phyloP scores from a whole-genome alignment of 1,139 yeast species.

The Blastobotrys arbuscula region DNA sequence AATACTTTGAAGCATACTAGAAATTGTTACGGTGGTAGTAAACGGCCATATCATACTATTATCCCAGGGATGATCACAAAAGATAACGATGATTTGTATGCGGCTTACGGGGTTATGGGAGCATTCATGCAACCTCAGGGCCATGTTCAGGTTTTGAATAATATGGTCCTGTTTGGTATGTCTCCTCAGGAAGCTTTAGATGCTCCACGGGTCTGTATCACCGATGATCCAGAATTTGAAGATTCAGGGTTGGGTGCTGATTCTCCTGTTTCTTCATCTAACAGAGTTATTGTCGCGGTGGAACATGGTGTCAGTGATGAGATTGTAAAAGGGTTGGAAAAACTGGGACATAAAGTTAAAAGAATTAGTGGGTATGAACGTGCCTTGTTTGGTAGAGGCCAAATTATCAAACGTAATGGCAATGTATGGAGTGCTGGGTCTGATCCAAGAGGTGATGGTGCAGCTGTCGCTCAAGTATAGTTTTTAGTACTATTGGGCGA shows the following conservation, averaged over 20 bases:
- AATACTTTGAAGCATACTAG: slow-evolving; percentile 52
- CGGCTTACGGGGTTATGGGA: slow-evolving; percentile 81
- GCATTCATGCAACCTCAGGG: slow-evolving; percentile 88
- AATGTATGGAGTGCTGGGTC: slow-evolving; percentile 66
- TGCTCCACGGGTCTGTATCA: slow-evolving; percentile 65
- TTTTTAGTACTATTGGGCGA: too few relatives aligned
- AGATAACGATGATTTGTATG: slow-evolving; percentile 44
- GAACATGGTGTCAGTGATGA: slow-evolving; percentile 57
- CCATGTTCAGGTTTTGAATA: slow-evolving; percentile 71
- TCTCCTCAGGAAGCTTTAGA: slow-evolving; percentile 73
- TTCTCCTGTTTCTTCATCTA: slow-evolving; percentile 55
- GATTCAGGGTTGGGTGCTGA: slow-evolving; percentile 59
- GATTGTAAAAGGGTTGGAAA: slow-evolving; percentile 41
- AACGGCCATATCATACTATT: slow-evolving; percentile 79
- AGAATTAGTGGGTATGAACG: slow-evolving; percentile 42
- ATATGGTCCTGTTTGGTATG: slow-evolving; percentile 56
- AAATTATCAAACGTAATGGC: slow-evolving; percentile 42
- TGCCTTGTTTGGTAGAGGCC: slow-evolving; percentile 62
- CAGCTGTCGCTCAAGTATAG: slow-evolving; percentile 47
- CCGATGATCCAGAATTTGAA: slow-evolving; percentile 42
- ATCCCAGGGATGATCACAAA: slow-evolving; percentile 73
- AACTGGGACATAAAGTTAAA: slow-evolving; percentile 54
- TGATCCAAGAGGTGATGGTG: slow-evolving; percentile 78
- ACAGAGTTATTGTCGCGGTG: slow-evolving; percentile 51
- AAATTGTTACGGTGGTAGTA: slow-evolving; percentile 61